Base-by-base conservation (phyloP, 495 filamentous ascomycete species). In the Hypoxylon cercidicola region DNA sequence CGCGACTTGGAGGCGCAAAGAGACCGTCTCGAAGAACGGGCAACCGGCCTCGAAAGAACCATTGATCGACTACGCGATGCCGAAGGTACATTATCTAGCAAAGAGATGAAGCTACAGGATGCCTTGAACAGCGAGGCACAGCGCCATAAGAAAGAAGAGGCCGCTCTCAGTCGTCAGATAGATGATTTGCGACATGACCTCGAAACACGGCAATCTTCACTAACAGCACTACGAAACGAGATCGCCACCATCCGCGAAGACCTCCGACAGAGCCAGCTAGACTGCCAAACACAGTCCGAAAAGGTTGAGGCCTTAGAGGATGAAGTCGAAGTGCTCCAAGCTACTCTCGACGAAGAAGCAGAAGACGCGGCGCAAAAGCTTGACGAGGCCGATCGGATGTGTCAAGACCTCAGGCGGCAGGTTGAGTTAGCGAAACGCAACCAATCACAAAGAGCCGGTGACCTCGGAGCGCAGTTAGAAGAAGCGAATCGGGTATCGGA, bases 231-330 rank as follows among this genome's bases (percentile, higher is more conserved):
- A 16, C 76, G 78, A 19, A 75, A 72, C 35, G 78, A 81, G 49
- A 41, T 72, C 12, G 83, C 88, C 8, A 68, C 78, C 7, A 79
- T 85, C 20, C 85, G 83, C 43, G 89, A 94, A 66, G 88, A 93
- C 15, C 81, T 91, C 10, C 87, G 88, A 23, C 75, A 88, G 46
- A 85, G 84, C 46, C 82, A 87, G 65, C 84, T 89, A 13, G 87
- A 89, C 35, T 85, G 87, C 73, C 81, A 85, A 52, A 74, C 79
- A 1, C 78, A 92, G 25, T 79, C 80, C 40, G 88, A 92, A 45
- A 92, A 89, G 66, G 77, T 90, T 8, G 85, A 90, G 63, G 85
- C 82, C n/a, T 72, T 96, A 13, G 90, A 94, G 70, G 91, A 93
- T 61, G 91, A 96, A 70, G 81, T 94, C 10, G 86, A 93, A 47